phyloP scores from a whole-genome alignment of 805 yeast genomes.

The Myxozyma geophila region DNA sequence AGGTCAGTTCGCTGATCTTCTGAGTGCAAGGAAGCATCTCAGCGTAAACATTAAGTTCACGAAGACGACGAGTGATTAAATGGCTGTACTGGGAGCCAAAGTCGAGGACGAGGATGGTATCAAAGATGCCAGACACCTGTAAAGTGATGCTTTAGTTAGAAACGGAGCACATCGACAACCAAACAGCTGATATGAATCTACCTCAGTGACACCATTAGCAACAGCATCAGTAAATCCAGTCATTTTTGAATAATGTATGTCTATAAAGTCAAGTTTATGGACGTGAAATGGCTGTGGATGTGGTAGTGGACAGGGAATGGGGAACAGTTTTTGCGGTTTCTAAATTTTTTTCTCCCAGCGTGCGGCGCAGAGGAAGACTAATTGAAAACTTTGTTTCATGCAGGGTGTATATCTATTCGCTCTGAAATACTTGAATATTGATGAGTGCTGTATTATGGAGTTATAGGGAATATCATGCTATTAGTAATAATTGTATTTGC shows the following conservation, averaged over 20 bases:
- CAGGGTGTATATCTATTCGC: not conserved
- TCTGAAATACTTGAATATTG: no score
- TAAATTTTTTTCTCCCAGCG: constrained; percentile 9
- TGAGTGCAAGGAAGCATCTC: constrained; percentile 99
- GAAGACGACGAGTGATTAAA: constrained; percentile 91
- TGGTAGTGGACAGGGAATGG: not conserved
- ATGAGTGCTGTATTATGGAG: no score
- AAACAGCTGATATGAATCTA: not conserved
- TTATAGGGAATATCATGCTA: no score
- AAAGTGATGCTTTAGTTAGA: not conserved
- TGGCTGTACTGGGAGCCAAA: constrained; percentile 99
- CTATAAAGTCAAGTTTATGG: not conserved
- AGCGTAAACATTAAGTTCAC: constrained; percentile 97
- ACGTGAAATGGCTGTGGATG: not conserved
- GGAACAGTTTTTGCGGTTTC: not conserved
- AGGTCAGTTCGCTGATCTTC: constrained; percentile 84
- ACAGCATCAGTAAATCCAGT: constrained; percentile 19
- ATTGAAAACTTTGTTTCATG: not conserved
- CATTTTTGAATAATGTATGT: constrained; percentile 15
- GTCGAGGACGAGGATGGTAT: constrained; percentile 95
- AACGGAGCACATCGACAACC: not conserved
- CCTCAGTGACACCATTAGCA: constrained; percentile 30
- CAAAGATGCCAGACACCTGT: constrained; percentile 84
- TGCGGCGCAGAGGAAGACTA: constrained; percentile 11
- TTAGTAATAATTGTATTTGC: no score